Evolutionary conservation across 345 rosid genomes (phyloP), one percentile per base, ranked within the genome.

Genomic region (Sisymbrium irio): DNA sequence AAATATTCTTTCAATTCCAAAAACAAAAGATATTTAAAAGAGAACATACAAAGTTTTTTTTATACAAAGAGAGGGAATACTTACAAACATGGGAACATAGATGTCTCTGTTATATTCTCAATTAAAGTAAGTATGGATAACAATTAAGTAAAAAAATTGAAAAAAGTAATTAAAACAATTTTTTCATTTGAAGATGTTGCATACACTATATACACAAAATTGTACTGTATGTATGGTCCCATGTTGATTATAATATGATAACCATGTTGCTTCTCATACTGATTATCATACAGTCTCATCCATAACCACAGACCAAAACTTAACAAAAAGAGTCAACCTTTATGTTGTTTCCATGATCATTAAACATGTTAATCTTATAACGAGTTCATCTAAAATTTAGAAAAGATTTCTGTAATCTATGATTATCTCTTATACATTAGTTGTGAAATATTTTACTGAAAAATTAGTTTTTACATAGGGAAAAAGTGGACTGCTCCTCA

Each of bases 1-100:
- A 67, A 40, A 51, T n/a, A 18, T 67, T 66, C 17, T 33, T 37
- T 30, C 20, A 5, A 28, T 47, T 49, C 58, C 54, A 57, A 74
- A 45, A 70, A 2, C 14, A 36, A 30, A 15, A 2, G 30, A 53
- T 72, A 42, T 54, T 63, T 53, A 6, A 28, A 18, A 15, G 62
- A 19, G 12, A 30, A 36, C 22, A 22, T 22, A 7, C 50, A 22
- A 25, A 35, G 37, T 14, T 47, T 46, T n/a, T n/a, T 46, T 45
- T 7, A 17, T 25, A 19, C 11, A 11, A 27, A 27, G 28, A 4
- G 28, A 50, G 5, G 10, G 50, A 25, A 41, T 40, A 51, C 62
- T n/a, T 63, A 42, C 70, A 64, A 66, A 13, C 2, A 30, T 37
- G n/a, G 12, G 15, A 18, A 73, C 15, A 37, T 36, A 30, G 59